Conservation (phyloP, 352 stramenopile species). For the Pythium plurisporium region DNA sequence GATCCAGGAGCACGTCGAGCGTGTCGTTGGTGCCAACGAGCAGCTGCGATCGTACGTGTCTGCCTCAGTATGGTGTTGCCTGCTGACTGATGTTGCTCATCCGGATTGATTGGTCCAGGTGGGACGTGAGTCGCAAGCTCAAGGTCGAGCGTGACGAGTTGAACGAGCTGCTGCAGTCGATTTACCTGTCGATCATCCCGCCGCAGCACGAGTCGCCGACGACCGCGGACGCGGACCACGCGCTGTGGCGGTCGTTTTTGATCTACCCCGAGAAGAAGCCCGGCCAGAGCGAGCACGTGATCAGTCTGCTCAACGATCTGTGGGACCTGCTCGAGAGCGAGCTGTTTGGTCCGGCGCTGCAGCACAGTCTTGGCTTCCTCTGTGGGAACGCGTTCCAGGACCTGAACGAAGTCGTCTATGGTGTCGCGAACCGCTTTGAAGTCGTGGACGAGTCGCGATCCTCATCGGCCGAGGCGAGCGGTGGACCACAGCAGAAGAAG, state of each 20-base stretch:
- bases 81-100: too few relatives aligned
- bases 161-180: constrained; percentile 62
- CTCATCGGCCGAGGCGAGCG: too few relatives aligned
- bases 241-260: constrained; percentile 59
- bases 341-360: constrained; percentile 62
- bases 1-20: constrained; percentile 63
- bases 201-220: constrained; percentile 18
- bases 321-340: constrained; percentile 81
- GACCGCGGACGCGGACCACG: constrained; percentile 29
- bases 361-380: constrained; percentile 69
- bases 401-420: constrained; percentile 71
- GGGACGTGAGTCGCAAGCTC: constrained; percentile 69
- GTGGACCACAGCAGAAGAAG: constrained; percentile 39
- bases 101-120: constrained; percentile 20
- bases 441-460: constrained; percentile 22
- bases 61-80: too few relatives aligned
- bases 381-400: constrained; percentile 81
- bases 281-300: constrained; percentile 65
- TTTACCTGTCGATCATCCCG: constrained; percentile 59
- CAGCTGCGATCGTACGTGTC: constrained; percentile 46
- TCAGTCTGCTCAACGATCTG: constrained; percentile 76
- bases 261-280: constrained; percentile 72
- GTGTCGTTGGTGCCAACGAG: constrained; percentile 38
- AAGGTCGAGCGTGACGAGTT: constrained; percentile 65
- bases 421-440: constrained; percentile 23